Conservation (phyloP, 2,329 filamentous ascomycete genomes). For the Stemphylium beticola region DNA sequence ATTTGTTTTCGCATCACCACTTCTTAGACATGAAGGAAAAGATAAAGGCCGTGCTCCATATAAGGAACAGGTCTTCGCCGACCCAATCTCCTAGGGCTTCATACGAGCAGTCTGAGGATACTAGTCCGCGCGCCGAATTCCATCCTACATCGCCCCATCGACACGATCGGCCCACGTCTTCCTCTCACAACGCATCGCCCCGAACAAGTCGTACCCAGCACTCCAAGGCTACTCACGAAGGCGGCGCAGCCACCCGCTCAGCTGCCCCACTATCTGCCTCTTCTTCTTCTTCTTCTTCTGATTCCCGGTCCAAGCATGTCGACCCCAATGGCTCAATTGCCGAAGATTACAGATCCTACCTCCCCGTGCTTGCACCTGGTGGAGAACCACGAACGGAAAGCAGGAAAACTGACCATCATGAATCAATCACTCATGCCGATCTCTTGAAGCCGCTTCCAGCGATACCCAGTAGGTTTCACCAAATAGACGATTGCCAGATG, state of each 20-base stretch:
- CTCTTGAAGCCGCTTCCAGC: slow-evolving; percentile 10
- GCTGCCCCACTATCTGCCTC: neutral
- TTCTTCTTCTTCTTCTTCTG: neutral
- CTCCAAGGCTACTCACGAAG: slow-evolving; percentile 4
- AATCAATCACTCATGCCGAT: slow-evolving; percentile 9
- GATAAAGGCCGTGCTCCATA: slow-evolving; percentile 24
- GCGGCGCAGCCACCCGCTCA: neutral
- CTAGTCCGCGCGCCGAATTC: slow-evolving; percentile 6
- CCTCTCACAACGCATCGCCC: slow-evolving; percentile 2
- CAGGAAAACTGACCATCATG: slow-evolving; percentile 31
- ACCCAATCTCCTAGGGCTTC: slow-evolving; percentile 10
- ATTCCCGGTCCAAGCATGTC: neutral
- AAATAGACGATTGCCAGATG: neutral
- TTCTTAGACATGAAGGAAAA: slow-evolving; percentile 22
- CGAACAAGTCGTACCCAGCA: slow-evolving; percentile 17
- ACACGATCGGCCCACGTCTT: neutral
- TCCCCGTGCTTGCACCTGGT: slow-evolving; percentile 21
- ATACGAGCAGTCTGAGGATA: slow-evolving; percentile 8
- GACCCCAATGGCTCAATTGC: slow-evolving; percentile 24
- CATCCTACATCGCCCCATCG: slow-evolving; percentile 2
- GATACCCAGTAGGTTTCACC: slow-evolving; percentile 14
- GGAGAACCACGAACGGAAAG: slow-evolving; percentile 22
- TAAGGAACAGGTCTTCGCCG: slow-evolving; percentile 14
- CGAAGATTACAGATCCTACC: slow-evolving; percentile 30
- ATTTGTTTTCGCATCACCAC: neutral